Evolutionary conservation across 2,329 filamentous ascomycete species (phyloP), one percentile per base, ranked within the genome.

Genomic region (Chalaropsis thielavioides): DNA sequence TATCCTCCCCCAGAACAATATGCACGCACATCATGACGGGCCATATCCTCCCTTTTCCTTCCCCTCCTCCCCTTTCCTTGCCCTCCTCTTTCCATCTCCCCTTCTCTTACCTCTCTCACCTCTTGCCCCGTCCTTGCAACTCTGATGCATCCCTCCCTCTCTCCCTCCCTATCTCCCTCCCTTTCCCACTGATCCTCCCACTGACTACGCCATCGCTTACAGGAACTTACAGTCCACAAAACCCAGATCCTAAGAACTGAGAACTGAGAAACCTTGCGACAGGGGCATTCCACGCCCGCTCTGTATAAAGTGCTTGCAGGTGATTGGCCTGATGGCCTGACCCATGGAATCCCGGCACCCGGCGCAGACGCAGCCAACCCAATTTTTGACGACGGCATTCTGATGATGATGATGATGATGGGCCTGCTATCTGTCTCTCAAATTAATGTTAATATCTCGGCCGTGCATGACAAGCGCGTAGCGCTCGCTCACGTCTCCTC

Each of bases 211-310:
- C 17, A 4, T 58, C 54, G 54, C 54, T 58, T 58, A 58, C 54
- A 31, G n/a, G 6, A 38, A n/a, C 54, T 38, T 58, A 15, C 54
- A 58, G 27, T 19, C 31, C 54, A 19, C 54, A 15, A 27, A 58
- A 58, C 27, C 54, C 24, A 17, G 46, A 38, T 35, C 31, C 7
- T 3, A 10, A 38, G 7, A 38, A 38, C n/a, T n/a, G 49, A 35
- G n/a, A 7, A 3, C 17, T 19, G 17, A 35, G 54, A 58, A 58
- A 19, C 31, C 31, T 58, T 58, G 54, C 31, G 27, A 58, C 54
- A 38, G 54, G 54, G 54, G 24, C 54, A 58, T 19, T 58, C 54
- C 54, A 58, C 54, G 54, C 54, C 35, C 54, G 54, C 54, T 58
- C 17, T 17, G 31, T 24, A 24, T 58, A 58, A 58, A 58, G 54